Evolutionary conservation across 495 filamentous ascomycete species (phyloP), one percentile per base, ranked within the genome.

Genomic region (Pyrenula aspistea): DNA sequence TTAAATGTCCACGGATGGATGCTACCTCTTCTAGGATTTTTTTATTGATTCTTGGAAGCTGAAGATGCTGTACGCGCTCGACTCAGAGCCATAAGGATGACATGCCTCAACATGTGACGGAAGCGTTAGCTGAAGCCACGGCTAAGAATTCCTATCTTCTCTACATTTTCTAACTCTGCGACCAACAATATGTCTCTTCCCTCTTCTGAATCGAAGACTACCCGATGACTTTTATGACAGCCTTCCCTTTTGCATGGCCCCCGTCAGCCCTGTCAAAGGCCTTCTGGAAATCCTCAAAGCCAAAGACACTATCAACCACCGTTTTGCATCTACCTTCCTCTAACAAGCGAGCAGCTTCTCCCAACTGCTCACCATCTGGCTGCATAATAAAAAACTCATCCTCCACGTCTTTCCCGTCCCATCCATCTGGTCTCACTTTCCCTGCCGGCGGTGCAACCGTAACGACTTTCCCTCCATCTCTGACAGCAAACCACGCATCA

Each of bases 241-340:
- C 64, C 56, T 77, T 77, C 0, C 74, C 73, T 49, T 60, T 61
- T 2, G 70, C 62, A 62, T 71, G 67, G 2, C 74, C 73, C 20
- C 61, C 66, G 25, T 76, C 69, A 65, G 76, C 60, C 55, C 72
- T 71, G 25, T 70, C 11, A 77, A 80, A n/a, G 68, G 68, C 22
- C 61, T 90, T 12, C 71, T 88, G 48, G 78, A 86, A 19, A 69
- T 70, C 2, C 73, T 88, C 0, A 74, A 79, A 36, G 65, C 65
- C 19, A 73, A 69, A 22, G 3, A 77, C 69, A 63, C 74, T 78
- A 58, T 81, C 78, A 49, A 78, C 65, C 21, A 73, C 59, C 0
- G 66, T 55, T 25, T 63, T 63, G 58, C 63, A 68, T 50, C 64
- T 66, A 2, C 73, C 73, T 22, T 67, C 51, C 25, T 79, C 77